Conservation (phyloP, 768 basidiomycete genomes). For the Russula sp. region DNA sequence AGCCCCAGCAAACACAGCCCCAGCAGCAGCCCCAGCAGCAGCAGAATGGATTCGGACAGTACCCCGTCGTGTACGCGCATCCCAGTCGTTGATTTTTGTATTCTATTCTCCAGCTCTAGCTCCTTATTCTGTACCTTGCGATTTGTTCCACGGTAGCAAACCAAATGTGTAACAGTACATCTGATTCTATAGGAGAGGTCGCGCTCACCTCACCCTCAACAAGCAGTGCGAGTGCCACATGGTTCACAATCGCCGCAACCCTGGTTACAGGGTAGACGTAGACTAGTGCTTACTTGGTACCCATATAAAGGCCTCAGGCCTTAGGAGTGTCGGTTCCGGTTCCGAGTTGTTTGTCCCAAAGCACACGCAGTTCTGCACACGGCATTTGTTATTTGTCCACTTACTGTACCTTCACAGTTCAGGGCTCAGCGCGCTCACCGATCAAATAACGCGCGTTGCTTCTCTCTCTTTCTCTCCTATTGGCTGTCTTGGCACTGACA, state of each 20-base stretch:
- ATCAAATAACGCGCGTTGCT: neutral
- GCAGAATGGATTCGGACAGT: constrained; percentile 30
- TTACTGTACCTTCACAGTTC: too few species aligned
- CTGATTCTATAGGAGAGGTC: neutral
- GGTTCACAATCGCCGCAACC: too few species aligned
- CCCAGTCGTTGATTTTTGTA: constrained; percentile 20
- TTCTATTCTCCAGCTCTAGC: neutral
- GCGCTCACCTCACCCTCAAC: too few species aligned
- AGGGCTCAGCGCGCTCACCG: too few species aligned
- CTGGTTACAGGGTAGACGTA: too few species aligned
- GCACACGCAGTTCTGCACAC: too few species aligned
- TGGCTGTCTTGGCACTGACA: neutral
- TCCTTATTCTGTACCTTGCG: neutral
- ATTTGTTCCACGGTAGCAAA: constrained; percentile 12
- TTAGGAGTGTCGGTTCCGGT: too few species aligned
- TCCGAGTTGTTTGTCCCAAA: too few species aligned
- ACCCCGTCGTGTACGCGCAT: constrained; percentile 30
- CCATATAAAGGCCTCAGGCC: too few species aligned
- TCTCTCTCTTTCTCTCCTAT: neutral
- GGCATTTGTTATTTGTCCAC: too few species aligned
- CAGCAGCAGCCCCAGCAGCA: constrained; percentile 18
- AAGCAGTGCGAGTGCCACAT: too few species aligned
- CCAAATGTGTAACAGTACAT: constrained; percentile 15
- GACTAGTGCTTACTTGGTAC: too few species aligned
- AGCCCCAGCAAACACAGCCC: constrained; percentile 37